These are phyloP conservation scores for Harringtonia lauricola DNA, from an alignment of 2,329 filamentous ascomycete species.

Conservation along the genomic window DNA sequence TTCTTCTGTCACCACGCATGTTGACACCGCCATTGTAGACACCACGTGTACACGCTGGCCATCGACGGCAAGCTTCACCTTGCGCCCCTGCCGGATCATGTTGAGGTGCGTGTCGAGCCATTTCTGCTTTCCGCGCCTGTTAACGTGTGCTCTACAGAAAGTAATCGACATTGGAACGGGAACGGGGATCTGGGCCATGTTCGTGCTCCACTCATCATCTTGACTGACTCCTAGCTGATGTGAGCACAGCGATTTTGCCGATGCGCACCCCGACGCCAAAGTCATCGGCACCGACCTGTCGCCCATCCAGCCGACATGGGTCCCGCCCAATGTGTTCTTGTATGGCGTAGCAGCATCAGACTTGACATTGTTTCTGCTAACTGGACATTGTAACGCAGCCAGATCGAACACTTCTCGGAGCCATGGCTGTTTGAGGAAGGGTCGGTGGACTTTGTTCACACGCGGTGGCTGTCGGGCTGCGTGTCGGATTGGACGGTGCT, in stretches of 20 bases:
- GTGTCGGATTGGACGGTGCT: slow-evolving; percentile 40
- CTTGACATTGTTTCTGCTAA: neutral
- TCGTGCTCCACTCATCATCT: neutral
- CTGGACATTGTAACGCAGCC: slow-evolving; percentile 6
- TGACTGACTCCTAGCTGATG: neutral
- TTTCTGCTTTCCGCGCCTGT: no score
- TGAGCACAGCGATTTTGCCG: slow-evolving; percentile 31
- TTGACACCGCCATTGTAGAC: neutral
- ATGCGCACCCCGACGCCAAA: slow-evolving; percentile 30
- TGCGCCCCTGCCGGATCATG: neutral
- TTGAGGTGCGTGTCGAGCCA: neutral
- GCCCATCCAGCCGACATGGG: slow-evolving; percentile 43
- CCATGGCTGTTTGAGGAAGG: slow-evolving; percentile 33
- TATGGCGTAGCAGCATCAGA: neutral
- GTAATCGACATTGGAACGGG: neutral
- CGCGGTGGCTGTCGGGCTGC: slow-evolving; percentile 38
- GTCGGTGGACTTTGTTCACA: slow-evolving; percentile 47
- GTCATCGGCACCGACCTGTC: slow-evolving; percentile 44
- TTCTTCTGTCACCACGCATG: no score
- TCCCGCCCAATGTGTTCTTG: slow-evolving; percentile 43
- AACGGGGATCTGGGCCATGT: slow-evolving; percentile 1
- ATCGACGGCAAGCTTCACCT: neutral
- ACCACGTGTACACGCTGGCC: neutral
- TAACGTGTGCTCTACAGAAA: neutral
- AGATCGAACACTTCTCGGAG: slow-evolving; percentile 50